Evolutionary conservation across 208 protist species (phyloP).

Genomic region (Dictyostelium gargantuum): DNA sequence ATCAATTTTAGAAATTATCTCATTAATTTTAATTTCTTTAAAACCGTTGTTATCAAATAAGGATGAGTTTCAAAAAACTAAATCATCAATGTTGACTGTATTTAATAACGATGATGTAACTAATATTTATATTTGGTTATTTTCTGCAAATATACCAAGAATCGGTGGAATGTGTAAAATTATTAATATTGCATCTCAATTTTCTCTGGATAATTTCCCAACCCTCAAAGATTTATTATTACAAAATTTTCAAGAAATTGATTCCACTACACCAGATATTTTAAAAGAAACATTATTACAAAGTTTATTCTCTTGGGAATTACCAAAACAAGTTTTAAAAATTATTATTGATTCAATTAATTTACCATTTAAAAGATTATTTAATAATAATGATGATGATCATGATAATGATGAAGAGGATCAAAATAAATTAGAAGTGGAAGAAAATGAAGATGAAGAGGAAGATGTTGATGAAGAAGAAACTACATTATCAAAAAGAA

Average conservation of each 20-base stretch:
- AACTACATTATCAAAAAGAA: background rate
- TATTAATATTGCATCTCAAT: constrained; percentile 5
- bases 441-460: background rate
- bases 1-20: constrained; percentile 25
- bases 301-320: background rate
- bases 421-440: background rate
- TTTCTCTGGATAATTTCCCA: constrained; percentile 1
- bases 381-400: background rate
- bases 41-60: background rate
- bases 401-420: background rate
- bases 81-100: background rate
- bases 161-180: background rate
- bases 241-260: constrained; percentile 27
- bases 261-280: constrained; percentile 24
- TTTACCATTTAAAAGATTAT: background rate
- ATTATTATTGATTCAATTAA: constrained; percentile 17
- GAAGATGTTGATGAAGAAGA: background rate
- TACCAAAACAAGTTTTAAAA: background rate
- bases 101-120: constrained; percentile 3
- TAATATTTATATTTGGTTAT: constrained; percentile 15
- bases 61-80: background rate
- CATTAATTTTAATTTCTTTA: background rate
- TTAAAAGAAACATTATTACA: constrained; percentile 15
- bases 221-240: background rate
- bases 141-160: background rate